Base-by-base conservation (phyloP, 2,329 filamentous ascomycete genomes). In the Coleophoma eucalyptorum region DNA sequence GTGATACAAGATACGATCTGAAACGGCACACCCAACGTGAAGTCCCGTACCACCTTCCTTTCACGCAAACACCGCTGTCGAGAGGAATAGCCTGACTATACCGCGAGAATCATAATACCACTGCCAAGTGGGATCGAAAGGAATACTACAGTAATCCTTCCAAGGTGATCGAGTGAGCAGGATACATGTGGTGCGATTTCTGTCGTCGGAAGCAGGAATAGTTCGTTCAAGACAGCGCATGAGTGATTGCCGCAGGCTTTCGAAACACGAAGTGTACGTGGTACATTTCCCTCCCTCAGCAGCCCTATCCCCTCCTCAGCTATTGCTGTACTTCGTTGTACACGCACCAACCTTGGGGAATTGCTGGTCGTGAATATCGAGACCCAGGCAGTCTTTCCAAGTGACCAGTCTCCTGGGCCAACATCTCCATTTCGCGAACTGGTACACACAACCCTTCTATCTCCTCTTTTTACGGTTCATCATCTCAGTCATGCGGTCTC, bases 181-280 rank as follows among this genome's bases (percentile, higher is more conserved):
- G 35, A 38, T 15, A 18, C 35, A 18, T 15, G 13, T 38, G 13
- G 35, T 38, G 35, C 6, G 35, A 38, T 38, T n/a, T 38, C 35
- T 4, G 35, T 5, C 5, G 1, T 38, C 15, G 35, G 35, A 38
- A 18, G 35, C 35, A n/a, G 35, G 35, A 8, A 18, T 18, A 38
- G 35, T 15, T n/a, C 16, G 15, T n/a, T 18, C 35, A 38, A n/a
- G 15, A 38, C 35, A 20, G 19, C 10, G 41, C 15, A 26, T 12
- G 42, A 15, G 26, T 47, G 60, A 61, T 62, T 57, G 35, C 35
- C 58, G 48, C 57, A 51, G 51, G 57, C 55, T 43, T 52, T 49
- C 56, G 63, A 65, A 65, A 65, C 63, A 61, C 50, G 52, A 60
- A 59, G 55, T 64, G 63, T 65, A 63, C 47, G 60, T 43, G 37